Evolutionary conservation across 2,329 filamentous ascomycete genomes (phyloP).

Genomic region (Cytospora piceae): DNA sequence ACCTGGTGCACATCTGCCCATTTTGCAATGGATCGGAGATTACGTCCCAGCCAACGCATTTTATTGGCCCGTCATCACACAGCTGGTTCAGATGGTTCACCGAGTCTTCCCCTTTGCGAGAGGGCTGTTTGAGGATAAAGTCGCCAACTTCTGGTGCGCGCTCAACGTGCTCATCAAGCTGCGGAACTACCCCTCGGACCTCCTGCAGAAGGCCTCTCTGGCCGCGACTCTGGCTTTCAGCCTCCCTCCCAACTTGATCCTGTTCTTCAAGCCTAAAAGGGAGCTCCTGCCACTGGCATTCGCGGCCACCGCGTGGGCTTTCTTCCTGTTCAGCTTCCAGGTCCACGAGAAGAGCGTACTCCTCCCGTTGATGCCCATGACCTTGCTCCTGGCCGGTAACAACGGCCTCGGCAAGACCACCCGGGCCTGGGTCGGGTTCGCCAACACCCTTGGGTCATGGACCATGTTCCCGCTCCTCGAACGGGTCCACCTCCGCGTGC

Average conservation of each 20-base stretch:
- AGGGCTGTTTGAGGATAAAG: slow-evolving; percentile 98
- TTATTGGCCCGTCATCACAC: slow-evolving; percentile 76
- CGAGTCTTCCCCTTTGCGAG: slow-evolving; percentile 95
- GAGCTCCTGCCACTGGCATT: slow-evolving; percentile 79
- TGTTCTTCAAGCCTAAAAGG: slow-evolving; percentile 79
- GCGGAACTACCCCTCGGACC: slow-evolving; percentile 67
- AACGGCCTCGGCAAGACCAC: slow-evolving; percentile 76
- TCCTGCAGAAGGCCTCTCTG: slow-evolving; percentile 78
- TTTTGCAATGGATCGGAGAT: slow-evolving; percentile 60
- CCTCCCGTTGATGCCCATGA: slow-evolving; percentile 91
- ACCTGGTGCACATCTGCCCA: slow-evolving; percentile 64
- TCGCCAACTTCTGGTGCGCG: slow-evolving; percentile 97
- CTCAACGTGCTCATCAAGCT: slow-evolving; percentile 90
- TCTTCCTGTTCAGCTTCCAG: slow-evolving; percentile 97
- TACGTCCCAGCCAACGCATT: slow-evolving; percentile 66
- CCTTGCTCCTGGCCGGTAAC: slow-evolving; percentile 72
- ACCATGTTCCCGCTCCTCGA: slow-evolving; percentile 91
- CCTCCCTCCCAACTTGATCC: slow-evolving; percentile 74
- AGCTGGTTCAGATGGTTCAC: slow-evolving; percentile 81
- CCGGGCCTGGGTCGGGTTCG: slow-evolving; percentile 93
- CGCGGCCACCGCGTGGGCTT: slow-evolving; percentile 88
- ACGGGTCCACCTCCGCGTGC: slow-evolving; percentile 80
- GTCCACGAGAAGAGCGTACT: slow-evolving; percentile 98
- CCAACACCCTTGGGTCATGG: slow-evolving; percentile 87
- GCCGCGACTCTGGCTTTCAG: slow-evolving; percentile 76